phyloP scores from a whole-genome alignment of 495 filamentous ascomycete genomes.

The Poronia punctata region DNA sequence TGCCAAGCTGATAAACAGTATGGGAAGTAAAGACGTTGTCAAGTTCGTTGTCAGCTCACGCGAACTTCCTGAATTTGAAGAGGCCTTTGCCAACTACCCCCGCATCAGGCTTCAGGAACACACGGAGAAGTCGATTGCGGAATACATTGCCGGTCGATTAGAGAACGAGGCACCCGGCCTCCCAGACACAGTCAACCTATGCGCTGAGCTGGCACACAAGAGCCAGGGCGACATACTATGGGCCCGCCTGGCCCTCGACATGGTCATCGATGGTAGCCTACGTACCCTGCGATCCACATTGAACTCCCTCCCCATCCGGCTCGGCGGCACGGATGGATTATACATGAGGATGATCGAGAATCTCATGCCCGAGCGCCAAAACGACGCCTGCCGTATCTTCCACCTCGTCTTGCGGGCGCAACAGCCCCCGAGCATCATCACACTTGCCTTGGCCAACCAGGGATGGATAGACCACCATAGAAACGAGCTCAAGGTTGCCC shows the following conservation, averaged over 20 bases:
- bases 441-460: constrained; percentile 21
- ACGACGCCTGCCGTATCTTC: constrained; percentile 22
- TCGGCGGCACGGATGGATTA: constrained; percentile 23
- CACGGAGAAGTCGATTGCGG: constrained; percentile 22
- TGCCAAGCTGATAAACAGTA: constrained; percentile 18
- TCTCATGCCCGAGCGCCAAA: constrained; percentile 16
- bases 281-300: constrained; percentile 18
- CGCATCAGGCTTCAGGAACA: constrained; percentile 23
- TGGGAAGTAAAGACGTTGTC: constrained; percentile 18
- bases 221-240: constrained; percentile 25
- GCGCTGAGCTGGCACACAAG: constrained; percentile 22
- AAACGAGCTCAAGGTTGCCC: constrained; percentile 13
- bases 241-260: constrained; percentile 27
- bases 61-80: constrained; percentile 22
- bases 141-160: constrained; percentile 24
- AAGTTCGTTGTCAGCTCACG: constrained; percentile 23
- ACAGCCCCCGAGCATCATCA: constrained; percentile 24
- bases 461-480: constrained; percentile 16
- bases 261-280: constrained; percentile 23
- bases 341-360: constrained; percentile 28
- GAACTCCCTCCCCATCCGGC: constrained; percentile 20
- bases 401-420: constrained; percentile 22
- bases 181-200: constrained; percentile 22
- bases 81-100: constrained; percentile 17
- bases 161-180: constrained; percentile 24